Conservation (phyloP, 148 eudicot genomes). For the Fagopyrum esculentum region DNA sequence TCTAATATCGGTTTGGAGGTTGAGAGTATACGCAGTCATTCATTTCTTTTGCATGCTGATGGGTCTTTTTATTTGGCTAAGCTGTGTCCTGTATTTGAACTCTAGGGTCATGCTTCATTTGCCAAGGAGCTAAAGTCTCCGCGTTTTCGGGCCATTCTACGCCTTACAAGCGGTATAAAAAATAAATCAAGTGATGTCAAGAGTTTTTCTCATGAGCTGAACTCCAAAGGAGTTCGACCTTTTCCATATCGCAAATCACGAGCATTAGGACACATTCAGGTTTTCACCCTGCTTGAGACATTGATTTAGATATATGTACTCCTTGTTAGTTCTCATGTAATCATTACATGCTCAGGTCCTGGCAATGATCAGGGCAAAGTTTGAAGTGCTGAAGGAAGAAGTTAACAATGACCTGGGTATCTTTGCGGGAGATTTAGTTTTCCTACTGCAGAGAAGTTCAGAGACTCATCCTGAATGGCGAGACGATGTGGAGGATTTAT, state of each 20-base stretch:
- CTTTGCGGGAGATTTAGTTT: constrained; percentile 90
- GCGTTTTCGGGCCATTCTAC: constrained; percentile 80
- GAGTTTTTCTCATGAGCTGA: constrained; percentile 97
- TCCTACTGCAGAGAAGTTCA: constrained; percentile 52
- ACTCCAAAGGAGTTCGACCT: constrained; percentile 95
- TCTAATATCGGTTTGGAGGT: constrained; percentile 55
- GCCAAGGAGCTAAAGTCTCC: constrained; percentile 96
- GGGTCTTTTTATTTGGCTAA: constrained; percentile 14
- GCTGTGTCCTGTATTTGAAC: constrained; percentile 23
- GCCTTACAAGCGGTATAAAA: constrained; percentile 78
- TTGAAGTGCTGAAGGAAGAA: constrained; percentile 88
- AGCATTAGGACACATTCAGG: constrained; percentile 80
- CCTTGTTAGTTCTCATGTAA: constrained; percentile 2
- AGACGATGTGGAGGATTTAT: constrained; percentile 71
- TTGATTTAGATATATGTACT: constrained; percentile 1
- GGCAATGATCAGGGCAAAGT: constrained; percentile 82
- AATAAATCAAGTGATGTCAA: constrained; percentile 75
- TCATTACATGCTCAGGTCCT: constrained; percentile 45
- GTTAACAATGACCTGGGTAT: constrained; percentile 81
- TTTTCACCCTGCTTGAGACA: constrained; percentile 12
- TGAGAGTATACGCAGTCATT: background rate
- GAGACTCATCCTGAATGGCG: constrained; percentile 61
- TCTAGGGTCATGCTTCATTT: constrained; percentile 69
- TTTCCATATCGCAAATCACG: constrained; percentile 87
- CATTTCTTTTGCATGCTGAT: constrained; percentile 7